These are phyloP conservation scores for Eucalyptus cloeziana DNA, from an alignment of 345 rosid species.

Conservation along the genomic window DNA sequence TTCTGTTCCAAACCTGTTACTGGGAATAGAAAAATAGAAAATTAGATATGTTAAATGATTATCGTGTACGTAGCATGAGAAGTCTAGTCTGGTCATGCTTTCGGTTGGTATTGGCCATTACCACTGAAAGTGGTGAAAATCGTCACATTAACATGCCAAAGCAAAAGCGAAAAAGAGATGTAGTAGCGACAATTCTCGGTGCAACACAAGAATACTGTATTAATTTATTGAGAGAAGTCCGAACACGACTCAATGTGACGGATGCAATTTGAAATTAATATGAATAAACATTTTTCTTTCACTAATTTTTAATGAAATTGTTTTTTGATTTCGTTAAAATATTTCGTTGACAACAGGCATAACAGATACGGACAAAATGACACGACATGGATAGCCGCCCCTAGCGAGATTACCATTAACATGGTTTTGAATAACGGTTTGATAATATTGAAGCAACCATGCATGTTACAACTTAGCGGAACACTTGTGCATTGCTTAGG, in stretches of 20 bases:
- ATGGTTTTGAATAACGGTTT: neutral
- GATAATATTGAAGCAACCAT: neutral
- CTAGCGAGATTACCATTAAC: fast-evolving
- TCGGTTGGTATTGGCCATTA: no score
- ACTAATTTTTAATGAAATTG: neutral
- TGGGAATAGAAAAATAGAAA: fast-evolving
- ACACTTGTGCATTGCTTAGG: neutral
- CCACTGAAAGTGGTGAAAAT: no score
- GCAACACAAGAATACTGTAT: neutral
- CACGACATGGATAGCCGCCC: neutral
- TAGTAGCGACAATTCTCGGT: neutral
- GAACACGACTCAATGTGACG: neutral
- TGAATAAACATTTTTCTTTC: neutral
- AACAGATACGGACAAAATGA: neutral
- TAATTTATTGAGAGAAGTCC: neutral
- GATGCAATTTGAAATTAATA: neutral
- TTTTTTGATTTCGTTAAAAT: neutral
- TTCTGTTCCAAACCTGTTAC: fast-evolving
- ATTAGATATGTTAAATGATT: no score
- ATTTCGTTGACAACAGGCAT: neutral
- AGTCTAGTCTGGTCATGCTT: no score
- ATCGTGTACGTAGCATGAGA: no score
- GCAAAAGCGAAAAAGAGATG: neutral
- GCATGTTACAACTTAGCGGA: neutral
- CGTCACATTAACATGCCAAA: neutral